Evolutionary conservation across 2,329 filamentous ascomycete genomes (phyloP).

Genomic region (Aspergillus alliaceus): DNA sequence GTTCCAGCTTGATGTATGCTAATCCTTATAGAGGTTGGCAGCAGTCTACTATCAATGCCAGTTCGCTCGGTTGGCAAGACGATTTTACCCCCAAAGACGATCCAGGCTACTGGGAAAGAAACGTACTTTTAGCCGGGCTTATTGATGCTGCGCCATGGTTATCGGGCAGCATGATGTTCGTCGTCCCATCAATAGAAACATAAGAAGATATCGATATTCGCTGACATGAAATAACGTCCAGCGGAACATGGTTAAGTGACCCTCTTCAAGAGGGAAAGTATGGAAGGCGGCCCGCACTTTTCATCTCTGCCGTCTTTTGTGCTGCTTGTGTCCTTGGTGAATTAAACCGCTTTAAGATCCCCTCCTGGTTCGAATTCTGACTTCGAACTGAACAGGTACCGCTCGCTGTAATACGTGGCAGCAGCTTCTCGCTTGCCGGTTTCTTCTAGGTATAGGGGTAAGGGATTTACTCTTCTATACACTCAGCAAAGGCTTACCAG

Average conservation of each 20-base stretch:
- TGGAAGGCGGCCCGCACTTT: constrained; percentile 38
- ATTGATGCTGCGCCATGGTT: constrained; percentile 20
- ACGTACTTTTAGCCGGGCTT: constrained; percentile 1
- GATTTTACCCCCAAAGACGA: neutral
- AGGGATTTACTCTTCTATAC: neutral
- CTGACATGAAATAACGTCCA: neutral
- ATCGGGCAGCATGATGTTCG: constrained; percentile 18
- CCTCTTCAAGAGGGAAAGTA: constrained; percentile 18
- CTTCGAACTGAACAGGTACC: constrained; percentile 6
- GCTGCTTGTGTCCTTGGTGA: constrained; percentile 15
- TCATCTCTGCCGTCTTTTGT: constrained; percentile 36
- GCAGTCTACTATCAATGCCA: constrained; percentile 24
- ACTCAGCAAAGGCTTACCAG: neutral
- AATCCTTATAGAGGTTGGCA: constrained; percentile 20
- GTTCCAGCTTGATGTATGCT: neutral
- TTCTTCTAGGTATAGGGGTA: constrained; percentile 31
- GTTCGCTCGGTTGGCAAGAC: constrained; percentile 5
- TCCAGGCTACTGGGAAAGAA: neutral
- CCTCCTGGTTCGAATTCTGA: neutral
- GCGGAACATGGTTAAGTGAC: constrained; percentile 23
- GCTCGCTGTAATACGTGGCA: constrained; percentile 25
- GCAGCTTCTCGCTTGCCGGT: constrained; percentile 26
- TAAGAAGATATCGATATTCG: accelerated
- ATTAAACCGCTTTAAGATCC: accelerated
- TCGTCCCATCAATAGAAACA: neutral